A percentile compares a stretch with the other conserved stretches of the same genome.
phyloP scores from a whole-genome alignment of 1,284 basidiomycete species.

The Ceratorhiza oryzae-sativae region DNA sequence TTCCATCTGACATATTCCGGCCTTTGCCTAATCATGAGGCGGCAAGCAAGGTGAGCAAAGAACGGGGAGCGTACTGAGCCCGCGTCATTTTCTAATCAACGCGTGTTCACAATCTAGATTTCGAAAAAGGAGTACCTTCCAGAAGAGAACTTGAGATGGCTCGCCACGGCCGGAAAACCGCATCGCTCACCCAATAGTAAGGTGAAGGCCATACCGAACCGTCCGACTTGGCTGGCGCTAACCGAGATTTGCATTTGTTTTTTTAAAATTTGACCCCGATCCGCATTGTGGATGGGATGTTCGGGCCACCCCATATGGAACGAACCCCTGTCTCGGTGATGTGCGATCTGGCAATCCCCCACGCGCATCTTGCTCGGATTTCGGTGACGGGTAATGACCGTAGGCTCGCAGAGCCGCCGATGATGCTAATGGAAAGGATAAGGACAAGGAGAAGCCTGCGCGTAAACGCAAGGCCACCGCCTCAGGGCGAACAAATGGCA shows the following conservation, averaged over 20 bases:
- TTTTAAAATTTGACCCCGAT: neutral
- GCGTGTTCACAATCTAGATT: slow-evolving; percentile 59
- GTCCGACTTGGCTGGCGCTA: slow-evolving; percentile 2
- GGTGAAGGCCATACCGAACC: slow-evolving; percentile 36
- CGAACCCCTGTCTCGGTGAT: neutral
- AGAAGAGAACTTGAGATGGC: slow-evolving; percentile 63
- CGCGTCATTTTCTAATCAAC: slow-evolving; percentile 2
- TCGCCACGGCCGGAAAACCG: slow-evolving; percentile 52
- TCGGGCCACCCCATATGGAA: slow-evolving; percentile 19
- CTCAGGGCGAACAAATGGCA: slow-evolving; percentile 39
- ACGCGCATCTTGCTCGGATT: neutral
- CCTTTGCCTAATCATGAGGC: slow-evolving; percentile 67
- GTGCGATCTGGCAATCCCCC: slow-evolving; percentile 11
- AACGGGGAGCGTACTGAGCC: slow-evolving; percentile 33
- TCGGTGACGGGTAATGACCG: slow-evolving; percentile 22
- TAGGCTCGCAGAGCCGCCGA: slow-evolving; percentile 39
- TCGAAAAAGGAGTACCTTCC: slow-evolving; percentile 70
- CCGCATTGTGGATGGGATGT: neutral
- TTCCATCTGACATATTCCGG: slow-evolving; percentile 85
- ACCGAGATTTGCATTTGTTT: neutral
- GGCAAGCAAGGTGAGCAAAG: slow-evolving; percentile 61
- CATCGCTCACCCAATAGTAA: slow-evolving; percentile 46
- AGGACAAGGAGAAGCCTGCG: slow-evolving; percentile 33
- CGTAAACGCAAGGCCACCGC: slow-evolving; percentile 40
- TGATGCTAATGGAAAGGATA: slow-evolving; percentile 28